Base-by-base conservation (phyloP, 768 basidiomycete species). In the Tylopilus felleus region DNA sequence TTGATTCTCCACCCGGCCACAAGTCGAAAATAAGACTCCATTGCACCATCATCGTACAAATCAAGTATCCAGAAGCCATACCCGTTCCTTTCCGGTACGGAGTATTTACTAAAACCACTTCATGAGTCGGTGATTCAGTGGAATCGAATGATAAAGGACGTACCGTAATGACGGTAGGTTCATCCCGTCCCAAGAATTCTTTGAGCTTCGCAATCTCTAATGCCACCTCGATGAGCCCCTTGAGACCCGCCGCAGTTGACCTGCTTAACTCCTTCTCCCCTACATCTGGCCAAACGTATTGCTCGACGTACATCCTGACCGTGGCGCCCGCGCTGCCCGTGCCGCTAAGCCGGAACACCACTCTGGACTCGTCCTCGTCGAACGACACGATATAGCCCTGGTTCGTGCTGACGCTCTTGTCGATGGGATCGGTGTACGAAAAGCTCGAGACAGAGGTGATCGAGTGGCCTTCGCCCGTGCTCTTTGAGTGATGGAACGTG, bases 401-500 rank as follows among this genome's bases (percentile, higher is more conserved):
- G 72, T 98, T 98, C 73, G 86, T 85, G 60, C 90, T 93, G 57
- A 98, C 81, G 42, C 90, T 92, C 50, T 85, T 77, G 69, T 99
- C 97, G 72, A 98, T 98, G n/a, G 97, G 97, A 71, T 99, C 97
- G 46, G 85, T 97, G 81, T 99, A 99, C 68, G 88, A 83, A 69
- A 99, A 99, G 79, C 93, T 85, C 75, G 85, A 86, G 40, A 89
- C 75, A 23, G 81, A 80, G 17, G 82, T 79, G 53, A 99, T 84
- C 56, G 79, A 86, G 78, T 95, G 98, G 46, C 80, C 78, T 43
- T 81, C 80, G 36, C 76, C 77, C 3, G 86, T 84, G 47, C 86
- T 81, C 51, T 79, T 75, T 3, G 93, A 88, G 40, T 73, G 77
- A 73, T 92, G 84, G 9, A 74, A 74, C 27, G 84, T 84, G 63